A percentile compares a stretch with the other conserved stretches of the same genome.
phyloP scores from a whole-genome alignment of 805 yeast species.

The Jamesozyma rosinii region DNA sequence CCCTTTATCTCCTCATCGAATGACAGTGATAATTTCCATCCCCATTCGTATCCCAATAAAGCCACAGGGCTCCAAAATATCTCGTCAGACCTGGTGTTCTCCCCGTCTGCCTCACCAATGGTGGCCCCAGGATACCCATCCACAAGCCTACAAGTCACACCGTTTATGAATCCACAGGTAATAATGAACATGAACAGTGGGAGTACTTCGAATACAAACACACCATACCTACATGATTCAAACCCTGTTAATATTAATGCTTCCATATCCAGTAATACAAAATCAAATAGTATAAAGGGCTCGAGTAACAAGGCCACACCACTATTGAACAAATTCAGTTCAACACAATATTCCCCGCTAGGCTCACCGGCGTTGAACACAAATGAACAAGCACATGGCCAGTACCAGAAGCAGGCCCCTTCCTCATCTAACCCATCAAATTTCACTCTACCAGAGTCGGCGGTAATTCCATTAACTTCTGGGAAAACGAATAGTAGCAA shows the following conservation, averaged over 20 bases:
- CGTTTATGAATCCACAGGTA: constrained; percentile 9
- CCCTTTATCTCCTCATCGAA: background rate
- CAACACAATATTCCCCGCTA: constrained; percentile 33
- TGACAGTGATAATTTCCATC: background rate
- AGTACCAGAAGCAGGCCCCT: background rate
- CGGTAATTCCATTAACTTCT: constrained; percentile 1
- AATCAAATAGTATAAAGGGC: background rate
- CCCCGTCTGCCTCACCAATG: constrained; percentile 10
- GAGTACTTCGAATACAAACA: constrained; percentile 1
- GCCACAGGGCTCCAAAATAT: background rate
- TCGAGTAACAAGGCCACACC: background rate
- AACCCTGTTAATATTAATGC: background rate
- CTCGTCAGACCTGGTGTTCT: constrained; percentile 5
- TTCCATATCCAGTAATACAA: background rate
- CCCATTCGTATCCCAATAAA: background rate
- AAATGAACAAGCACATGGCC: background rate
- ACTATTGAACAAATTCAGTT: background rate
- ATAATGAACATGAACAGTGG: background rate
- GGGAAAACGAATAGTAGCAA: background rate
- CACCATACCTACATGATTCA: constrained; percentile 3
- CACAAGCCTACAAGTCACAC: constrained; percentile 7
- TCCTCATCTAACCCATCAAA: constrained; percentile 4
- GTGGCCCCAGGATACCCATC: constrained; percentile 6
- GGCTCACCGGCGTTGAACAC: constrained; percentile 42
- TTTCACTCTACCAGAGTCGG: constrained; percentile 13